Evolutionary conservation across 1,139 yeast genomes (phyloP), one percentile per base, ranked within the genome.

Genomic region (Pichia inconspicua): DNA sequence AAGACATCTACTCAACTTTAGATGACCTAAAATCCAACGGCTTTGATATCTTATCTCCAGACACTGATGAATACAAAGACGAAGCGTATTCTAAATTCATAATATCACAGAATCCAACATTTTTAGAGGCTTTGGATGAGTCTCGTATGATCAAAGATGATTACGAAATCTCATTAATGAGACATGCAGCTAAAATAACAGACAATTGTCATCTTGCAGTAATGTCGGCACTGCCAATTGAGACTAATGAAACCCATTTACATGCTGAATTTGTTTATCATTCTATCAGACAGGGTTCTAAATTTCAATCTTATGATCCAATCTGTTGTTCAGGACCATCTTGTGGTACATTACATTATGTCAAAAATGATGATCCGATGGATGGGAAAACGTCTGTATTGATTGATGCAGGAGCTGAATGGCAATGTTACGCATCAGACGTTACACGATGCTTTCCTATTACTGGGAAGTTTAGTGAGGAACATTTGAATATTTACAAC

Each of bases 341-440:
- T 53, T 87, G 96, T 63, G 88, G 96, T 25, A 88, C 96, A 3
- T 74, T 92, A 55, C 98, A 92, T 66, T 92, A 90, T 64, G 82
- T 85, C 17, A 83, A 82, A 61, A 92, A 92, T 61, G 95, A 89
- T 59, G 73, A 67, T 27, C 52, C 55, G 36, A 53, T 53, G 44
- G 53, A 50, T 40, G 76, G 75, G 5, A 75, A 77, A 56, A 81
- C 78, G 51, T 75, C 92, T 5, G 76, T 92, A 12, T 74, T 92
- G 53, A 82, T 92, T 51, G 98, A 92, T 67, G 97, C 97, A 6
- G 98, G 98, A 46, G 96, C 96, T 8, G 97, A 90, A 69, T 90
- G 97, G 96, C 78, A 79, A 54, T 80, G 88, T 62, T 92, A 92
- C 66, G 92, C 96, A 5, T 75, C 90, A 44, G 98, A 92, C 63